Conservation (phyloP, 805 yeast genomes). For the Naumovozyma baii region DNA sequence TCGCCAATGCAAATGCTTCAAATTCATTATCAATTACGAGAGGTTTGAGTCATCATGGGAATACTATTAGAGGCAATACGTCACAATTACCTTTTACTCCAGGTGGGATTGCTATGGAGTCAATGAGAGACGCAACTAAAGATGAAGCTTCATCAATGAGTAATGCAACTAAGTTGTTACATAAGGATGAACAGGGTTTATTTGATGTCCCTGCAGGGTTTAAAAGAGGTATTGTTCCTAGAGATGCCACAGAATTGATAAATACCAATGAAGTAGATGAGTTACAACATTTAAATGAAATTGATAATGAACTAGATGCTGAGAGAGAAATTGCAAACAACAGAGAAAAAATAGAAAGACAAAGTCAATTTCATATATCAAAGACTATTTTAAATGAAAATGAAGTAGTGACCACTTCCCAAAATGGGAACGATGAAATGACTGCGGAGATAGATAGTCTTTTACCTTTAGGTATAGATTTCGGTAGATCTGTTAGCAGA, state of each 20-base stretch:
- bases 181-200: conserved; percentile 63
- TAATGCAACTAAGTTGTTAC: conserved; percentile 34
- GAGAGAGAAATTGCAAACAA: conserved; percentile 33
- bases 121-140: conserved; percentile 13
- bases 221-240: conserved; percentile 51
- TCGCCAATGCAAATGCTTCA: conserved; percentile 44
- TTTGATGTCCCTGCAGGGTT: conserved; percentile 80
- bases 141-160: conserved; percentile 18
- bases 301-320: conserved; percentile 29
- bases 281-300: conserved; percentile 17
- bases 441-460: conserved; percentile 34
- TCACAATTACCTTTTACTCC: conserved; percentile 84
- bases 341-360: conserved; percentile 13
- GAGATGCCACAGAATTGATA: conserved; percentile 5
- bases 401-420: conserved; percentile 3
- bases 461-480: conserved; percentile 42
- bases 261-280: conserved; percentile 16
- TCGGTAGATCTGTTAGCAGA: conserved; percentile 33
- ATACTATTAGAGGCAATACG: conserved; percentile 58
- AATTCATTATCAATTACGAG: conserved; percentile 69
- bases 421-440: conserved; percentile 8
- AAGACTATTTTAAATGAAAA: conserved; percentile 9
- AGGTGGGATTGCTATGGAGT: conserved; percentile 54
- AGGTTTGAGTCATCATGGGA: conserved; percentile 51
- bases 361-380: background rate